phyloP scores from a whole-genome alignment of 768 basidiomycete species.

The Suillus bovinus region DNA sequence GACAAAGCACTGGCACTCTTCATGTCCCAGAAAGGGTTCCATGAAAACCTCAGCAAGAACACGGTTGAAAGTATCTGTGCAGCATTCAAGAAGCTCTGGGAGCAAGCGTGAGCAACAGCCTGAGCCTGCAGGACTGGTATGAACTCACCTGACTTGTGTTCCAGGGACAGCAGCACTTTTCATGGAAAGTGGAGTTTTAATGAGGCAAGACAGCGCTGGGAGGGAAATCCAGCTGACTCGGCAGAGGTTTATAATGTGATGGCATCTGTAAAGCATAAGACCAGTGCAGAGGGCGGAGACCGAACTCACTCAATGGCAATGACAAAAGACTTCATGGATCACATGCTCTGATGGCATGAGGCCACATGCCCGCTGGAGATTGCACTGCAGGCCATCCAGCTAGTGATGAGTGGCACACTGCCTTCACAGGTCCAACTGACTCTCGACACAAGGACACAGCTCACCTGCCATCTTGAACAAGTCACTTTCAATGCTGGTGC shows the following conservation, averaged over 20 bases:
- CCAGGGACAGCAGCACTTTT: background rate
- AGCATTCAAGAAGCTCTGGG: constrained; percentile 12
- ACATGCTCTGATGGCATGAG: background rate
- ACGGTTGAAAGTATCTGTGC: background rate
- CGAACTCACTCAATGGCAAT: constrained; percentile 32
- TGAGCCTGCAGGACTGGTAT: background rate
- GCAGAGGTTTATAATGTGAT: constrained; percentile 24
- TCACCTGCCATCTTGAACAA: no score
- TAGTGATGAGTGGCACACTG: background rate
- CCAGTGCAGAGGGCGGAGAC: constrained; percentile 19
- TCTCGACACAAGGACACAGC: no score
- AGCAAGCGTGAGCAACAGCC: constrained; percentile 2
- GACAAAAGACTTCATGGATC: background rate
- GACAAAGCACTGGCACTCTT: constrained; percentile 1
- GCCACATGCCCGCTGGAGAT: background rate
- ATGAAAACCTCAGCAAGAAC: background rate
- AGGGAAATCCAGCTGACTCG: constrained; percentile 32
- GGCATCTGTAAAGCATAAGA: constrained; percentile 25
- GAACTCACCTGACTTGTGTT: background rate
- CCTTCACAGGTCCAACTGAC: background rate
- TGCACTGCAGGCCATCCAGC: background rate
- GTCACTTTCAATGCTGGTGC: no score
- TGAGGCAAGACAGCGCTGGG: background rate
- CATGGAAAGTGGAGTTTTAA: background rate
- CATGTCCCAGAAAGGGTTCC: constrained; percentile 7